phyloP scores from a whole-genome alignment of 495 filamentous ascomycete genomes.

The Margaritispora aquatica region DNA sequence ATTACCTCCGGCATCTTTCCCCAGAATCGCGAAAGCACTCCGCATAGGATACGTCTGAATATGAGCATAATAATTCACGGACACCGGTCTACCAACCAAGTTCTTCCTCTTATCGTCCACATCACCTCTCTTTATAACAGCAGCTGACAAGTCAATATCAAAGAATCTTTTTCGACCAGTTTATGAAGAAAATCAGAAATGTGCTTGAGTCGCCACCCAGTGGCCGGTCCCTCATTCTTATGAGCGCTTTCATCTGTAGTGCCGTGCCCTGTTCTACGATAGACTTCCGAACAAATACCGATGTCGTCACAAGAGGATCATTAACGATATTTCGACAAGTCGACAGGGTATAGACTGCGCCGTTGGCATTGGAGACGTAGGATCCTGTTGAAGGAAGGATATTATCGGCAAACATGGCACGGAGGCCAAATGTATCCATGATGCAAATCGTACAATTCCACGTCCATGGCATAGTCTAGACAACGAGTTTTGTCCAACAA shows the following conservation, averaged over 20 bases:
- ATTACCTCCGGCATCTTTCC: conserved; percentile 42
- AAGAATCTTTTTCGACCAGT: conserved; percentile 41
- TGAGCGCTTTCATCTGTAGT: conserved; percentile 35
- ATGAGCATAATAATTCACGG: no score
- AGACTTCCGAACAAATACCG: conserved; percentile 30
- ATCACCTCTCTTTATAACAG: conserved; percentile 25
- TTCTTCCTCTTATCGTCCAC: neutral
- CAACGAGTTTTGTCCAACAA: conserved; percentile 24
- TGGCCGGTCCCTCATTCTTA: conserved; percentile 7
- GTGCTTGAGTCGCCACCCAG: conserved; percentile 33
- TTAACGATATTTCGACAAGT: conserved; percentile 27
- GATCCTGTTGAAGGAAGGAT: conserved; percentile 21
- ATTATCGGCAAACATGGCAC: conserved; percentile 15
- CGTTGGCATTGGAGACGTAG: conserved; percentile 31
- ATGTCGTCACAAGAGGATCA: conserved; percentile 37
- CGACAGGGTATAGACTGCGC: conserved; percentile 28
- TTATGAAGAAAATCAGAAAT: conserved; percentile 34
- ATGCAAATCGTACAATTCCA: conserved; percentile 21
- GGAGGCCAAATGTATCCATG: conserved; percentile 27
- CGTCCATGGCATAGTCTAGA: conserved; percentile 14
- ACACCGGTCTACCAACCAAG: neutral
- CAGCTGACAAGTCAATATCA: conserved; percentile 39
- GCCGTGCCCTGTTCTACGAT: conserved; percentile 38
- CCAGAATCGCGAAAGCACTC: conserved; percentile 31
- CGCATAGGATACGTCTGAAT: conserved; percentile 22